phyloP scores from a whole-genome alignment of 495 filamentous ascomycete species.

The Tuber microsphaerosporum region DNA sequence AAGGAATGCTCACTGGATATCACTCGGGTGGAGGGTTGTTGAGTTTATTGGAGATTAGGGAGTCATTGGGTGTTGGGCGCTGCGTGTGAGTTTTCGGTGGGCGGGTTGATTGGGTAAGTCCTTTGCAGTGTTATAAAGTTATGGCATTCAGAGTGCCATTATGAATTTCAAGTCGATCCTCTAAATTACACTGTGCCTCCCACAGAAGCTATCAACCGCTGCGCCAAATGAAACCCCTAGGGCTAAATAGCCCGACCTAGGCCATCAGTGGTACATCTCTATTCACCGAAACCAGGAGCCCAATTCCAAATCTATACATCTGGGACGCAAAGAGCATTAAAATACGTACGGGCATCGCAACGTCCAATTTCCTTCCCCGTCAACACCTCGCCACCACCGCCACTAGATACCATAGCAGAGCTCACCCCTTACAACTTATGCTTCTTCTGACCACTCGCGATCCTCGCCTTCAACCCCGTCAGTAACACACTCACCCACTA shows the following conservation, averaged over 20 bases:
- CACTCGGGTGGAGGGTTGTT: no score
- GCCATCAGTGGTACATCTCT: not conserved
- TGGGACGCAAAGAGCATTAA: not conserved
- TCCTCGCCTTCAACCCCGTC: slow-evolving; percentile 41
- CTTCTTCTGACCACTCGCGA: slow-evolving; percentile 54
- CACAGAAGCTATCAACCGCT: not conserved
- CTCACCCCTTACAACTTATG: slow-evolving; percentile 66
- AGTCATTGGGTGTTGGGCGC: not conserved
- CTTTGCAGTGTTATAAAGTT: not conserved
- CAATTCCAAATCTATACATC: not conserved
- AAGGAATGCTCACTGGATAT: no score
- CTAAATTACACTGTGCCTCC: not conserved
- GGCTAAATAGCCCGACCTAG: not conserved
- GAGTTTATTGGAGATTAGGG: not conserved
- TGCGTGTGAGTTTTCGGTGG: not conserved
- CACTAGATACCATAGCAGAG: not conserved
- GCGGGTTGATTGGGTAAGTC: not conserved
- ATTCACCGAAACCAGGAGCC: not conserved
- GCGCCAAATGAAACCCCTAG: not conserved
- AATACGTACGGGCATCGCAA: not conserved
- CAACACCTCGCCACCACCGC: not conserved
- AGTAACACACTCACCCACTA: slow-evolving; percentile 46
- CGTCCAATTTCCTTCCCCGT: not conserved
- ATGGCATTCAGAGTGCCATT: not conserved
- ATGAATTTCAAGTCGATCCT: not conserved